Evolutionary conservation across 495 filamentous ascomycete species (phyloP).

Genomic region (Tuber aestivum): DNA sequence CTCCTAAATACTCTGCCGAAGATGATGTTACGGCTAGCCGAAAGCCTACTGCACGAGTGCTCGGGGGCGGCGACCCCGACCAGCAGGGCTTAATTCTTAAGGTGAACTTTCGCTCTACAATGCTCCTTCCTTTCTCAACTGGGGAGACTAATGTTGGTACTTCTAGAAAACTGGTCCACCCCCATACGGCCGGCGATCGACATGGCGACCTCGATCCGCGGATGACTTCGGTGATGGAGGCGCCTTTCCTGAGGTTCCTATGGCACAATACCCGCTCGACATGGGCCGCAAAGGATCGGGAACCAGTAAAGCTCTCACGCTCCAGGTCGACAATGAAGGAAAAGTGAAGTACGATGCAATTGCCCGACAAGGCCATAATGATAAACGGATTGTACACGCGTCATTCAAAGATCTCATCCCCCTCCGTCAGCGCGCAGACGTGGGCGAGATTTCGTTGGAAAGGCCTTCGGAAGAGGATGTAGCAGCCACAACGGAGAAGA

Average conservation of each 20-base stretch:
- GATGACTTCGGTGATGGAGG: slow-evolving; percentile 97
- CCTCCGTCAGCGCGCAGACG: slow-evolving; percentile 84
- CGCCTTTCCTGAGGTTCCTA: slow-evolving; percentile 87
- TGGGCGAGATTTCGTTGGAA: slow-evolving; percentile 85
- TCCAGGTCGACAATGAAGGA: slow-evolving; percentile 84
- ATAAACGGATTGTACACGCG: slow-evolving; percentile 79
- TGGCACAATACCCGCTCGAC: slow-evolving; percentile 91
- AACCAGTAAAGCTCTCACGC: slow-evolving; percentile 77
- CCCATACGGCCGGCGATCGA: slow-evolving; percentile 72
- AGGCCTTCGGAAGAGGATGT: slow-evolving; percentile 81
- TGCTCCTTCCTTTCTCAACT: background rate
- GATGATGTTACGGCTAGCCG: slow-evolving; percentile 64
- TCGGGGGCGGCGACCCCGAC: slow-evolving; percentile 70
- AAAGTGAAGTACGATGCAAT: slow-evolving; percentile 97
- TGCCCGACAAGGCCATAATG: slow-evolving; percentile 79
- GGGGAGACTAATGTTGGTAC: background rate
- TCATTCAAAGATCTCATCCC: slow-evolving; percentile 97
- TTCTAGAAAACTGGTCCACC: slow-evolving; percentile 73
- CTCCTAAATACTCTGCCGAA: slow-evolving; percentile 81
- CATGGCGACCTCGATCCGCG: slow-evolving; percentile 76
- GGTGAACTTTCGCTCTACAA: slow-evolving; percentile 46
- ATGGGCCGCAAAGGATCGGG: slow-evolving; percentile 75
- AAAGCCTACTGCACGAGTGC: slow-evolving; percentile 56
- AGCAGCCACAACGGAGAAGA: slow-evolving; percentile 72
- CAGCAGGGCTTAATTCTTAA: slow-evolving; percentile 81